phyloP scores from a whole-genome alignment of 352 stramenopile species.

The Phytophthora melonis region DNA sequence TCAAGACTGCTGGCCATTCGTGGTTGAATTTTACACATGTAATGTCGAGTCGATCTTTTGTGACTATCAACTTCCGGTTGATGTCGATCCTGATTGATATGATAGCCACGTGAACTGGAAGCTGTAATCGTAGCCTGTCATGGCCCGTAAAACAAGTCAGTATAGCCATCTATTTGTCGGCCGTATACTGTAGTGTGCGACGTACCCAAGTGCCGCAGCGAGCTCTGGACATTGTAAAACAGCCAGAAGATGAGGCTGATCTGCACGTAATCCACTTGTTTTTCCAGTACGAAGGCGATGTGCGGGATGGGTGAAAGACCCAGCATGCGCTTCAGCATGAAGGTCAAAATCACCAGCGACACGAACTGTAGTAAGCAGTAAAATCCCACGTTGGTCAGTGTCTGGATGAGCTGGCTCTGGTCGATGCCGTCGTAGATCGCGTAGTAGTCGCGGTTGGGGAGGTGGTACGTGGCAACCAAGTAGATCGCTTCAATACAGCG shows the following conservation, averaged over 20 bases:
- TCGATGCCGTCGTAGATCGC: conserved; percentile 16
- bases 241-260: conserved; percentile 47
- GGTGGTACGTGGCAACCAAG: conserved; percentile 14
- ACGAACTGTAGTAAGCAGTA: conserved; percentile 38
- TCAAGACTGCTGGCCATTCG: no score
- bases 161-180: background rate
- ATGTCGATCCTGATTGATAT: background rate
- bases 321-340: conserved; percentile 32
- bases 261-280: conserved; percentile 35
- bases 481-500: conserved; percentile 21
- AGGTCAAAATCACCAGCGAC: conserved; percentile 34
- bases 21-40: no score
- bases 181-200: background rate
- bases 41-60: background rate
- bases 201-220: conserved; percentile 37
- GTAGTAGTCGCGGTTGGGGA: conserved; percentile 45
- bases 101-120: conserved; percentile 1
- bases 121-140: conserved; percentile 7
- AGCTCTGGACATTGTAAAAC: conserved; percentile 35
- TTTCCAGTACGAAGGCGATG: conserved; percentile 46
- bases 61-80: background rate
- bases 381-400: conserved; percentile 34
- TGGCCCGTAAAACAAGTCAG: background rate
- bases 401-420: conserved; percentile 14
- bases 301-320: conserved; percentile 28